Evolutionary conservation across 331 rosid species (phyloP).

Genomic region (Rhamnella rubrinervis): DNA sequence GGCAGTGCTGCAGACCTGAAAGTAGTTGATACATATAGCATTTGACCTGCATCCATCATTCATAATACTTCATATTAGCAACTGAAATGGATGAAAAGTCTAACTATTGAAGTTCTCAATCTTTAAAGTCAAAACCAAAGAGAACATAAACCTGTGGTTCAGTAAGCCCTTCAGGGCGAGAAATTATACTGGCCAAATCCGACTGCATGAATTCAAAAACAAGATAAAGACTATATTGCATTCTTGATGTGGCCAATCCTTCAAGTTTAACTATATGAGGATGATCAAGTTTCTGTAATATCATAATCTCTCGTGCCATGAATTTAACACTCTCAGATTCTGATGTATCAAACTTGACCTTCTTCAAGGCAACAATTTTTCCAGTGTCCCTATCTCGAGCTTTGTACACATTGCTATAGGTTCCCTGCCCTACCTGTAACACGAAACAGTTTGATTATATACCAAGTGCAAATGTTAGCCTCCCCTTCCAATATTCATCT

Average conservation of each 20-base stretch:
- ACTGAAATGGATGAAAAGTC: slow-evolving; percentile 23
- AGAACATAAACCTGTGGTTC: slow-evolving; percentile 71
- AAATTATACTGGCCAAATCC: slow-evolving; percentile 61
- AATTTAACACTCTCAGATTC: slow-evolving; percentile 78
- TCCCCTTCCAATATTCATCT: background rate
- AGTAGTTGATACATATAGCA: slow-evolving; percentile 82
- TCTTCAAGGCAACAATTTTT: slow-evolving; percentile 77
- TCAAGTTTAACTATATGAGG: slow-evolving; percentile 73
- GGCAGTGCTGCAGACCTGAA: slow-evolving; percentile 85
- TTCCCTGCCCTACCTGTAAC: slow-evolving; percentile 85
- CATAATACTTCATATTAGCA: slow-evolving; percentile 33
- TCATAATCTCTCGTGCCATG: slow-evolving; percentile 82
- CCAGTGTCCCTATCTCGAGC: slow-evolving; percentile 71
- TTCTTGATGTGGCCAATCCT: slow-evolving; percentile 86
- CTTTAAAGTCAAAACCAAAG: background rate
- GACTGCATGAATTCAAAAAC: slow-evolving; percentile 85
- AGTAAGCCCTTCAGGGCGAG: slow-evolving; percentile 52
- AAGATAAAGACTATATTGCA: slow-evolving; percentile 81
- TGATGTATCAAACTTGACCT: slow-evolving; percentile 70
- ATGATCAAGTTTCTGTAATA: slow-evolving; percentile 68
- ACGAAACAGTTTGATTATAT: slow-evolving; percentile 7
- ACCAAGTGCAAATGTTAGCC: background rate
- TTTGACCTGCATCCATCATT: slow-evolving; percentile 57
- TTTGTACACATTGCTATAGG: slow-evolving; percentile 87
- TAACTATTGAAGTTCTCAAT: slow-evolving; percentile 16